phyloP scores from a whole-genome alignment of 345 rosid genomes.

The Eucalyptus curtisii region DNA sequence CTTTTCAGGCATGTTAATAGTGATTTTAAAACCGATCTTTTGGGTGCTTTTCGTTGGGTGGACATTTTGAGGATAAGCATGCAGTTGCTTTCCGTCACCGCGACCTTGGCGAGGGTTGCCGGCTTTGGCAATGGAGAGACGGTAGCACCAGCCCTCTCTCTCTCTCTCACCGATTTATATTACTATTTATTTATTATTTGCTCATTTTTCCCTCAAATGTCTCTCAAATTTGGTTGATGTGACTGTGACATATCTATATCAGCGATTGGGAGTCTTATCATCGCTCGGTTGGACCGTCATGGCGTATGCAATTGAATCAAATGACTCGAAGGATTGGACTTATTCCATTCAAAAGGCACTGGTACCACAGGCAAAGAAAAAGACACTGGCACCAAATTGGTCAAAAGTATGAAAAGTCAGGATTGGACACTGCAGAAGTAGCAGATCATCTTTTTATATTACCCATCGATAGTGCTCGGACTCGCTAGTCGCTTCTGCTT shows the following conservation, averaged over 20 bases:
- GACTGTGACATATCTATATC: neutral
- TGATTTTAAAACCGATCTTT: neutral
- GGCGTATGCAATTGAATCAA: neutral
- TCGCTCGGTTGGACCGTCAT: neutral
- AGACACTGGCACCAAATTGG: neutral
- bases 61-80: neutral
- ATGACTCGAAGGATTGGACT: neutral
- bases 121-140: neutral
- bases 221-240: neutral
- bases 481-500: neutral
- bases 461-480: neutral
- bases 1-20: neutral
- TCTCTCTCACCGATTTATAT: neutral
- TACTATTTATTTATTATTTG: neutral
- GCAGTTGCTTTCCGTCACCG: neutral
- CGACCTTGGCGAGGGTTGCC: neutral
- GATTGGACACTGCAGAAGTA: neutral
- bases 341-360: neutral
- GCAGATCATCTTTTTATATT: neutral
- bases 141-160: neutral
- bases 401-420: neutral
- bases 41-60: neutral
- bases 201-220: neutral
- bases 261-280: neutral
- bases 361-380: neutral